Base-by-base conservation (phyloP, 495 filamentous ascomycete genomes). In the Pseudomonodictys pantanalensis region DNA sequence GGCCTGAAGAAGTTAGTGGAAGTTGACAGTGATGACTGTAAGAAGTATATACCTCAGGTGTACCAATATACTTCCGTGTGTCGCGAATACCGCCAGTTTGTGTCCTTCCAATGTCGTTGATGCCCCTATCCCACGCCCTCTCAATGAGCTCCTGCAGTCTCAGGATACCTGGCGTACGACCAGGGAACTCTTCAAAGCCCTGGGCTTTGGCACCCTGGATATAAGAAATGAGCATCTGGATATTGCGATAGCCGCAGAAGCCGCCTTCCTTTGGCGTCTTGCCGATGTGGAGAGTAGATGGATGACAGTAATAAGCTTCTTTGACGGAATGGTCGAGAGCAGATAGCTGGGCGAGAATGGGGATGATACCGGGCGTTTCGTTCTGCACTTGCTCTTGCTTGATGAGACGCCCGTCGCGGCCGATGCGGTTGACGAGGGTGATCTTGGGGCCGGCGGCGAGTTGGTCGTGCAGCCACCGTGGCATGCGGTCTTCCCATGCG, bases 191-290 rank as follows among this genome's bases (percentile, higher is more conserved):
- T 23, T 86, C 77, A 60, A 79, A 71, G 3, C 87, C 89, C 15
- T 77, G 73, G 23, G 75, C 74, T 38, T 76, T 68, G 7, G 83
- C 72, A 28, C 79, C 78, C 46, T 82, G 79, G 30, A 97, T 81
- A 69, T 88, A 92, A 2, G 91, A 92, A 17, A 86, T 75, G 56
- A 96, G 68, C 90, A 96, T 95, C 67, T 98, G 93, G 38, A 97
- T 96, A 70, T 96, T 98, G 9, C 93, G 80, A 67, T 97, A 98
- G n/a, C 93, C 93, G 73, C 93, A 98, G 73, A 97, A 98, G 1
- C 90, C 90, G 30, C 92, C 88, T 72, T 96, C 91, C 32, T 77
- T 81, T 9, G 78, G 78, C 33, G 96, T 77, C 65, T 96, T 96
- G 45, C 86, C 86, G 17, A 98, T 80, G 68, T 97, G 92, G 33